Percentiles rank a stretch among this genome's conserved stretches.
phyloP scores from a whole-genome alignment of 2,329 filamentous ascomycete genomes.

The Orbilia ellipsospora region DNA sequence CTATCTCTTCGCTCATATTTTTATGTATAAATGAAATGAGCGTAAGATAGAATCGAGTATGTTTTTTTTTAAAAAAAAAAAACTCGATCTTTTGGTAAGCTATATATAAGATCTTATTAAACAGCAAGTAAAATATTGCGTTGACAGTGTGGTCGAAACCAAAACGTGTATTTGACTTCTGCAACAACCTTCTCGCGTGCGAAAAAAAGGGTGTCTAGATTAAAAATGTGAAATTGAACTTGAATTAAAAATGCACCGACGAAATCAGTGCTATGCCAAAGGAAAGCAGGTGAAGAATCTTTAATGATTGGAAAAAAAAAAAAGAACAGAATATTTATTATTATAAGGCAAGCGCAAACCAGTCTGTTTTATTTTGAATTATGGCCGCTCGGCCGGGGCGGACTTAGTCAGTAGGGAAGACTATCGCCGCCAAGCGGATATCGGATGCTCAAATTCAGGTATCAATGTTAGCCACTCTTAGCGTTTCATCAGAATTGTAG shows the following conservation, averaged over 20 bases:
- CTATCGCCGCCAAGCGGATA: constrained; percentile 27
- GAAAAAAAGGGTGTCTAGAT: no score
- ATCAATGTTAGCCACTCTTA: no score
- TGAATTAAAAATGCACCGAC: background rate
- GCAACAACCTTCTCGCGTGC: background rate
- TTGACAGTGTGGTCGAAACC: constrained; percentile 38
- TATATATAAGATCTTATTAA: no score
- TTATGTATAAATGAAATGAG: background rate
- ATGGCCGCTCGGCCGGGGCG: constrained; percentile 41
- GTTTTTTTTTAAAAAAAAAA: no score
- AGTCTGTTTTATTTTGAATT: constrained; percentile 16
- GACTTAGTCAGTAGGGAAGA: constrained; percentile 21
- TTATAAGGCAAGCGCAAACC: background rate
- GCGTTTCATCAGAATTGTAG: no score
- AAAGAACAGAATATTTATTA: background rate
- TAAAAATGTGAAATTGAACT: no score
- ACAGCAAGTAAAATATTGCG: background rate
- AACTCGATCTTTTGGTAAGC: no score
- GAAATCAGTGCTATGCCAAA: background rate
- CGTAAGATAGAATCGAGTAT: no score
- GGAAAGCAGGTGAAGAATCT: background rate
- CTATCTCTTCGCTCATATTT: constrained; percentile 12
- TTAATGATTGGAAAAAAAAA: background rate
- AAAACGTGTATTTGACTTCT: background rate
- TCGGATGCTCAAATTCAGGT: no score